Base-by-base conservation (phyloP, 2,329 filamentous ascomycete genomes). In the Fusarium proliferatum region DNA sequence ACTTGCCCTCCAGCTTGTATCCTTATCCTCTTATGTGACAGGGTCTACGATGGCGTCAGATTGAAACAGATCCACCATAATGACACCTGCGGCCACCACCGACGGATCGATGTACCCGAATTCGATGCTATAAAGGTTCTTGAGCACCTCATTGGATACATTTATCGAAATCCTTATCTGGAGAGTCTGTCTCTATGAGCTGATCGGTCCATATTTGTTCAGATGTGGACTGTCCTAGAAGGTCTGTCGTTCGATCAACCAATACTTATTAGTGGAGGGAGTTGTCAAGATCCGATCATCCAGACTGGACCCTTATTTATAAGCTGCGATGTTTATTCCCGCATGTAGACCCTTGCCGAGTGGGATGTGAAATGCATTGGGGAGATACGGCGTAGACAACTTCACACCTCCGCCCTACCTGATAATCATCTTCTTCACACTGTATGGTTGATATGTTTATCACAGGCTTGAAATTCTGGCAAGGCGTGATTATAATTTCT, bases 1-100 rank as follows among this genome's bases (percentile, higher is more conserved):
- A 39, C 23, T 64, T 51, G 49, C 70, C 70, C 62, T 70, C 70
- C 43, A 30, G 58, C 36, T 60, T 61, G 43, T 34, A 21, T 49
- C 28, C 26, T 42, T 28, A 61, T 49, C 41, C 19, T 60, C 33
- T 51, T 49, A 48, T 60, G 61, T 53, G 56, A 45, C 56, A 66
- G 57, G 60, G 60, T 63, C 63, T 61, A 49, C 52, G 53, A 76
- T 76, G 72, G 74, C 74, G 74, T 76, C 73, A 76, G 61, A 60
- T 52, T 33, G 62, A 64, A 48, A 48, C n/a, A 52, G 64, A 45
- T 69, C 65, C 62, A 70, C 71, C 36, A 36, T 34, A 26, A 59
- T 39, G 66, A 64, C 49, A 41, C 63, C 63, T 45, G 61, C 73
- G 71, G 74, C 65, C 61, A 69, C 46, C 68, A 45, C 74, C 71